A percentile compares a stretch with the other conserved stretches of the same genome.
Evolutionary conservation across 176 grass and related monocot species (phyloP).

Genomic region (Cenchrus americanus): DNA sequence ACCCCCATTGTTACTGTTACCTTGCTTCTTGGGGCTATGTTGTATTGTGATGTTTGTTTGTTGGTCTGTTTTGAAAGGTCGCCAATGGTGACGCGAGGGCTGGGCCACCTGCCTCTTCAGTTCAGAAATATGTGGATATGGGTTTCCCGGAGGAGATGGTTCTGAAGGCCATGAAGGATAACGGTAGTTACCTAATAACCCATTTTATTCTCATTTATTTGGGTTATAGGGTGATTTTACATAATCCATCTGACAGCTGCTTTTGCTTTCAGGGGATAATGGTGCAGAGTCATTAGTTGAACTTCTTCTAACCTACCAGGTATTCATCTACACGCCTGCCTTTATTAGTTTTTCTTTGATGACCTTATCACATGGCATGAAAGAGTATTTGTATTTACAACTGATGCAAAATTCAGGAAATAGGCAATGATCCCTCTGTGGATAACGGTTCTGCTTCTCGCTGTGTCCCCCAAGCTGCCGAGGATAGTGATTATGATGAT

Average conservation of each 20-base stretch:
- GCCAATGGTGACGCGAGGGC: slow-evolving; percentile 42
- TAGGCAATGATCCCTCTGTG: slow-evolving; percentile 46
- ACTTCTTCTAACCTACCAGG: slow-evolving; percentile 76
- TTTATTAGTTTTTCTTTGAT: slow-evolving; percentile 22
- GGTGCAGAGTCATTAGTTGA: slow-evolving; percentile 73
- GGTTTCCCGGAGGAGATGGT: slow-evolving; percentile 62
- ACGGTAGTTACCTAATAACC: slow-evolving; percentile 43
- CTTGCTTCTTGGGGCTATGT: slow-evolving; percentile 36
- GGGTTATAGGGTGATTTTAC: slow-evolving; percentile 25
- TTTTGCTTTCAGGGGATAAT: slow-evolving; percentile 58
- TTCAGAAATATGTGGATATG: slow-evolving; percentile 55
- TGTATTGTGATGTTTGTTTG: slow-evolving; percentile 28
- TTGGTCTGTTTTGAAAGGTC: slow-evolving; percentile 33
- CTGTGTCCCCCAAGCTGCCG: slow-evolving; percentile 22
- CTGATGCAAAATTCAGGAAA: slow-evolving; percentile 51
- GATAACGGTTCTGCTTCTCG: slow-evolving; percentile 35
- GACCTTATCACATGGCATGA: not conserved
- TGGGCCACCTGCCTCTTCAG: slow-evolving; percentile 29
- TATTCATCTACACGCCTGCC: slow-evolving; percentile 25
- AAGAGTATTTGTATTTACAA: slow-evolving; percentile 8
- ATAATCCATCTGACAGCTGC: slow-evolving; percentile 16
- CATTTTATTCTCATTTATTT: slow-evolving; percentile 35
- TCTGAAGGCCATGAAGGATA: slow-evolving; percentile 52
- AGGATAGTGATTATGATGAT: slow-evolving; percentile 27
- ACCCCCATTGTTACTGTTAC: not conserved